phyloP scores from a whole-genome alignment of 2,329 filamentous ascomycete species.

The Sclerotinia borealis region DNA sequence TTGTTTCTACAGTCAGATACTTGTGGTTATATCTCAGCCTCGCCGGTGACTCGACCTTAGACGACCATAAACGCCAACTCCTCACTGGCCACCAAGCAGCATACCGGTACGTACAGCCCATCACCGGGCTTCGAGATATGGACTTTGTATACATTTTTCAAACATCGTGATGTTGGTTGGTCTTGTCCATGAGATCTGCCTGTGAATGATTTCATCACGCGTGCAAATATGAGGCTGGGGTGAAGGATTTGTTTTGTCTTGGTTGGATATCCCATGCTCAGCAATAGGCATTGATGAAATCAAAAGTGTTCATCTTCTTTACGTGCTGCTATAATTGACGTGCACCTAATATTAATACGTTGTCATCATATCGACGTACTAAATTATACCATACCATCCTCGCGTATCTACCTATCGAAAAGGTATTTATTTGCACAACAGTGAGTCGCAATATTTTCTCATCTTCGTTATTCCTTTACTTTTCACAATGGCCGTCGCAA shows the following conservation, averaged over 20 bases:
- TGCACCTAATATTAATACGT: background rate
- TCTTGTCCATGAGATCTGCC: background rate
- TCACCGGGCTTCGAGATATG: background rate
- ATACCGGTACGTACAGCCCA: too few species aligned
- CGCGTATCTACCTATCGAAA: background rate
- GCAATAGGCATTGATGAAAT: background rate
- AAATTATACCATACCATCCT: background rate
- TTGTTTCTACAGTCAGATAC: background rate
- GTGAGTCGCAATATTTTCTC: background rate
- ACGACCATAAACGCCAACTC: background rate
- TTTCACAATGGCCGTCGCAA: background rate
- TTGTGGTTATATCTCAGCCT: conserved; percentile 3
- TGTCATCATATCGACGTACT: background rate
- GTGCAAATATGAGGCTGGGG: background rate
- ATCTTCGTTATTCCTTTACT: background rate
- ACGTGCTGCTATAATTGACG: background rate
- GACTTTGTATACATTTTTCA: background rate
- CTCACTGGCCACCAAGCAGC: background rate
- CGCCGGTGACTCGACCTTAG: background rate
- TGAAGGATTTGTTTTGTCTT: background rate
- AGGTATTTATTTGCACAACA: background rate
- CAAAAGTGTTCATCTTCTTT: background rate
- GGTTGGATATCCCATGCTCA: background rate
- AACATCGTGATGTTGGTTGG: background rate
- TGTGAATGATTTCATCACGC: background rate